Evolutionary conservation across 352 stramenopile genomes (phyloP), one percentile per base, ranked within the genome.

Genomic region (Pythium guiyangense): DNA sequence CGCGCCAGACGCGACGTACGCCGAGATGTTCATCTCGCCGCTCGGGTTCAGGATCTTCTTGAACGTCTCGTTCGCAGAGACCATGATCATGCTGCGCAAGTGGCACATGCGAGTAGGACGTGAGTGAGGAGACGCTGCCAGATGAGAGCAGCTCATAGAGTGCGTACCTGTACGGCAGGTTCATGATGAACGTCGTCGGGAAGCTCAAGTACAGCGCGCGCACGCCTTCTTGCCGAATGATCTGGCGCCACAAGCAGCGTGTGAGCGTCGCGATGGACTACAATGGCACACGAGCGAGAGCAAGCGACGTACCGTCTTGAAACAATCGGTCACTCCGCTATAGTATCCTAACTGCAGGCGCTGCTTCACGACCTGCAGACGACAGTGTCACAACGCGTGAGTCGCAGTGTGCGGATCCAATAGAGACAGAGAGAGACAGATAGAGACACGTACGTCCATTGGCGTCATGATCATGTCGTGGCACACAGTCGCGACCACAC

Each of bases 391-490:
- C 10, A 18, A 25, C 35, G 35, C 18, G 29, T 49, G 49, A 69
- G 15, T n/a, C 14, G 9, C 10, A 57, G 43, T 22, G 22, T 22
- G 22, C 22, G 22, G 22, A 22, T 22, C 22, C 22, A 22, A 22
- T 22, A 22, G 22, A 22, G 22, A 43, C 37, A 54, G 4, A 44
- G 3, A 40, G 31, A 6, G 26, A 43, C 37, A 54, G 4, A 44
- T 5, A 40, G 31, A 6, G 26, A 15, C 25, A 65, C 77, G 54
- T 82, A 92, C 84, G 80, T 99, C 97, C 80, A 99, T 96, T 10
- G 97, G 96, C 10, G 96, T 99, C 94, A 99, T 98, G 56, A 99
- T 95, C 29, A 94, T 71, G 71, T 99, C 97, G 70, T 99, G 97
- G n/a, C 88, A 87, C 25, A 99, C 79, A 0, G 95, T 98, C 1